phyloP scores from a whole-genome alignment of 2,329 filamentous ascomycete genomes.

The Sarocladiaceae sp. region DNA sequence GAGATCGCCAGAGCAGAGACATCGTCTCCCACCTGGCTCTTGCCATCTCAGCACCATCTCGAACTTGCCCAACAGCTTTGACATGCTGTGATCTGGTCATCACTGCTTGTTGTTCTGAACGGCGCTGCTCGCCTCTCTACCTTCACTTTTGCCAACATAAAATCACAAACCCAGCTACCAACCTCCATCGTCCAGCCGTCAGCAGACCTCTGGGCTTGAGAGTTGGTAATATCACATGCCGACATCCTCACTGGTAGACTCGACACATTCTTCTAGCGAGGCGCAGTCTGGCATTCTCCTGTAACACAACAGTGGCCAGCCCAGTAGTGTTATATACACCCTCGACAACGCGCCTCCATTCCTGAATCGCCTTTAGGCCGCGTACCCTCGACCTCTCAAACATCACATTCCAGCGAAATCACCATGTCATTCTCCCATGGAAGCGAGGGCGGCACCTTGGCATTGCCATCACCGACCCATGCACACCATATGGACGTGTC shows the following conservation, averaged over 20 bases:
- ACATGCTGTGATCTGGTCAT: constrained; percentile 8
- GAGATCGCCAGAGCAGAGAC: constrained; percentile 1
- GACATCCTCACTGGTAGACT: background rate
- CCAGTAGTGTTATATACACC: constrained; percentile 8
- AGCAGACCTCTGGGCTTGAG: background rate
- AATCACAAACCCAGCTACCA: background rate
- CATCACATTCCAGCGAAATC: constrained; percentile 22
- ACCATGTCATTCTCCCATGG: constrained; percentile 55
- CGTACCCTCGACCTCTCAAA: constrained; percentile 16
- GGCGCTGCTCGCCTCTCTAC: background rate
- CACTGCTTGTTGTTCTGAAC: constrained; percentile 1
- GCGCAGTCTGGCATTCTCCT: constrained; percentile 6
- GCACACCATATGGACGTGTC: constrained; percentile 79
- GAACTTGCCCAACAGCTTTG: background rate
- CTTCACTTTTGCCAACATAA: constrained; percentile 4
- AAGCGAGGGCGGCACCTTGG: constrained; percentile 69
- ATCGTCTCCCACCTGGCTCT: background rate
- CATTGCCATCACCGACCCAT: constrained; percentile 81
- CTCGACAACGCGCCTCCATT: background rate
- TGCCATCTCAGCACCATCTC: constrained; percentile 1
- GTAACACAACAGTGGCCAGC: background rate
- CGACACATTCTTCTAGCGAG: background rate
- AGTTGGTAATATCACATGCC: constrained; percentile 8
- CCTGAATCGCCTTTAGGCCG: constrained; percentile 22
- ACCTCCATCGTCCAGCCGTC: background rate